Conservation (phyloP, 116 monocot species). For the Dioscorea cayenensis region DNA sequence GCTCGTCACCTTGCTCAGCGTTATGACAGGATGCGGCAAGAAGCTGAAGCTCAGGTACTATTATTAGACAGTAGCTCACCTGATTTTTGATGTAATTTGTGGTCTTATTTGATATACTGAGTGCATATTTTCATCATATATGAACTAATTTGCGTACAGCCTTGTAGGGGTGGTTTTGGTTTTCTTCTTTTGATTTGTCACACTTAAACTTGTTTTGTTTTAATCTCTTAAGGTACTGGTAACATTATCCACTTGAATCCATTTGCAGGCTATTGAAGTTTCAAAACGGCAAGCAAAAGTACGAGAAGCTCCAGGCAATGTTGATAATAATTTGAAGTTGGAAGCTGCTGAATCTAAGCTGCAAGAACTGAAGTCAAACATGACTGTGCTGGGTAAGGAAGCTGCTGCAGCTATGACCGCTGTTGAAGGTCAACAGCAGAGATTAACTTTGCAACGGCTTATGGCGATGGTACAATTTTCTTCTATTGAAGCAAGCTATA, state of each 20-base stretch:
- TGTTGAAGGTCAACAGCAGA: constrained; percentile 91
- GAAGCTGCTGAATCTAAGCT: constrained; percentile 88
- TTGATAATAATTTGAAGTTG: constrained; percentile 64
- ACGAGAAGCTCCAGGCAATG: constrained; percentile 64
- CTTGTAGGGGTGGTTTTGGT: background rate
- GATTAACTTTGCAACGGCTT: constrained; percentile 79
- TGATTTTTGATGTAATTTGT: background rate
- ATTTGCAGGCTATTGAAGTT: constrained; percentile 76
- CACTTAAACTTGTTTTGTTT: too few species aligned
- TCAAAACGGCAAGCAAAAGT: constrained; percentile 77
- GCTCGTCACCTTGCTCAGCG: constrained; percentile 92
- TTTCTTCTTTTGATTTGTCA: background rate
- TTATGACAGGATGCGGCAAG: constrained; percentile 88
- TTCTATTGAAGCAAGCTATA: background rate
- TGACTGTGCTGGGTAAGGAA: constrained; percentile 81
- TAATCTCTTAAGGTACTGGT: background rate
- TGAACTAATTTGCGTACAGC: background rate
- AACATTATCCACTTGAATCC: background rate
- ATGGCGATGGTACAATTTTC: constrained; percentile 62
- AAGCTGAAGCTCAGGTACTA: constrained; percentile 91
- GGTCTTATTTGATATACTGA: background rate
- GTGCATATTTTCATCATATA: background rate
- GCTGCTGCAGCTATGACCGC: constrained; percentile 83
- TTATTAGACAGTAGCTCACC: background rate
- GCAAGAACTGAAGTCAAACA: constrained; percentile 86